Base-by-base conservation (phyloP, 768 basidiomycete species). In the Auriculariales sp. region DNA sequence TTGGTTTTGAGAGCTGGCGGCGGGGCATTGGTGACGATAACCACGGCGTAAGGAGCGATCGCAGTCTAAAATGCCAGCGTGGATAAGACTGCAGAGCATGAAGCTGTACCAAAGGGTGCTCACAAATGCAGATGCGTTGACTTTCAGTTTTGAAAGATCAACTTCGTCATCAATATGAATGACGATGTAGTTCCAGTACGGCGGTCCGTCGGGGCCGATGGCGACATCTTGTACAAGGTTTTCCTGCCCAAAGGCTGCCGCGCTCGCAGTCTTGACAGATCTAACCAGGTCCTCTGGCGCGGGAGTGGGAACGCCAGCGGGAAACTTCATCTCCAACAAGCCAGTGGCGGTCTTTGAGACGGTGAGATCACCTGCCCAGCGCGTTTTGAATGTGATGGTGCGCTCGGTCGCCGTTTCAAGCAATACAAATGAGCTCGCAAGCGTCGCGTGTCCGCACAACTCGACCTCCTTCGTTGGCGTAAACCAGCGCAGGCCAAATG, bases 381-480 rank as follows among this genome's bases (percentile, higher is more conserved):
- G 28, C 14, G 60, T 55, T 2, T 53, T 29, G 52, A 60, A 63
- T 15, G 42, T 17, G n/a, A 62, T 49, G 6, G 9, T 22, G 7
- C n/a, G n/a, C n/a, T n/a, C 31, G 31, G 31, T 15, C 7, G 15
- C 31, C 15, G 31, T 19, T 6, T 19, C 27, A 6, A 29, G 14
- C 34, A 63, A 49, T 22, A 60, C 53, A 19, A 57, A 47, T 0
- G 64, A 59, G 0, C 60, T 52, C 0, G 61, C 65, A 46, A 67
- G 57, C 7, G 66, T 64, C 3, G 60, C 65, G 49, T 66, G 65
- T 12, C 65, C 65, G 47, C 64, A 66, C 3, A 66, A 54, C 1
- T 54, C 48, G 3, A 57, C 50, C 50, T 64, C 62, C 6, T 47
- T 30, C 14, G 24, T 17, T 2, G 59, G 55, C 1, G 61, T 61